Evolutionary conservation across 1,284 basidiomycete genomes (phyloP).

Genomic region (Trametes hirsuta): DNA sequence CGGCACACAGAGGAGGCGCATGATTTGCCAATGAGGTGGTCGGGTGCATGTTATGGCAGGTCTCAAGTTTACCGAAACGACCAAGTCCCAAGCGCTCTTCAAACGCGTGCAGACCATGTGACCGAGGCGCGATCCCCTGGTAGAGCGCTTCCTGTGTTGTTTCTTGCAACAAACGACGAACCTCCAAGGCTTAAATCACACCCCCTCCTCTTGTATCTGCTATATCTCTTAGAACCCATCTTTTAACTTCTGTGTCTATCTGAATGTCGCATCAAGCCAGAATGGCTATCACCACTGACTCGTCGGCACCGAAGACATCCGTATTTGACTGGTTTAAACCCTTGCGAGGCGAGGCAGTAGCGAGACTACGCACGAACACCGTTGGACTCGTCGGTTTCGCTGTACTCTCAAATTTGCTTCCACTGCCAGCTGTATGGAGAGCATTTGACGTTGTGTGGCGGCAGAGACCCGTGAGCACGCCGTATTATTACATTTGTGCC

Average conservation of each 20-base stretch:
- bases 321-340: conserved; percentile 51
- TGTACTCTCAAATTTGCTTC: conserved; percentile 55
- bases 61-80: not conserved
- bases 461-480: conserved; percentile 13
- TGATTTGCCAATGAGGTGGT: too few relatives aligned
- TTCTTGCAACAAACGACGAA: conserved; percentile 1
- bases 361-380: conserved; percentile 55
- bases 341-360: conserved; percentile 54
- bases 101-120: conserved; percentile 3
- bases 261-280: conserved; percentile 4
- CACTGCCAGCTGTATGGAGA: conserved; percentile 51
- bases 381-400: conserved; percentile 47
- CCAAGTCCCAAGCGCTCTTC: not conserved
- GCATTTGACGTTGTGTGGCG: conserved; percentile 38
- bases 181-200: not conserved
- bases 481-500: conserved; percentile 29
- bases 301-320: conserved; percentile 5
- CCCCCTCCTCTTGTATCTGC: not conserved
- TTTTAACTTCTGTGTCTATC: not conserved
- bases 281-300: conserved; percentile 3
- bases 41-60: too few relatives aligned
- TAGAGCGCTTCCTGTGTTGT: not conserved
- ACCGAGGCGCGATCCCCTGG: conserved; percentile 1
- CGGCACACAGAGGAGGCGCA: too few relatives aligned
- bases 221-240: not conserved